phyloP scores from a whole-genome alignment of 2,329 filamentous ascomycete genomes.

The Diaporthe capsici region DNA sequence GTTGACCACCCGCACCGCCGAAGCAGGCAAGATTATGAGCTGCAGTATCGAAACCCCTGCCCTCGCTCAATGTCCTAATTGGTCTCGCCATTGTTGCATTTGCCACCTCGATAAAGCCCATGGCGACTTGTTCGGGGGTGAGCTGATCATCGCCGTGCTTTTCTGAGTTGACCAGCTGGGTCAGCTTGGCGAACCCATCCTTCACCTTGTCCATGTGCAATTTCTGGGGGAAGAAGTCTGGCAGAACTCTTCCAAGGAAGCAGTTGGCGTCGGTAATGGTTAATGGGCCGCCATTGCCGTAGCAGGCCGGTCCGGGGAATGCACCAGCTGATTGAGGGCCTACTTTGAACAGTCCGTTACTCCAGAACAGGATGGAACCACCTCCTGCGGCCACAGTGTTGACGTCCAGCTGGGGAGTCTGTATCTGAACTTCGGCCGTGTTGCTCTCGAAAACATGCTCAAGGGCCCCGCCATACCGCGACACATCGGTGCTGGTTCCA shows the following conservation, averaged over 20 bases:
- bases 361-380: slow-evolving; percentile 83
- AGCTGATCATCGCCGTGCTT: slow-evolving; percentile 81
- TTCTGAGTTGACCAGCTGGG: slow-evolving; percentile 79
- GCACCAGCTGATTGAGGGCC: slow-evolving; percentile 79
- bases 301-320: slow-evolving; percentile 87
- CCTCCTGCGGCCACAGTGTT: slow-evolving; percentile 91
- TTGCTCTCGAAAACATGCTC: slow-evolving; percentile 40
- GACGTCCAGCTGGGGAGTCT: slow-evolving; percentile 89
- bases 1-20: slow-evolving; percentile 76
- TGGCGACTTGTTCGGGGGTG: slow-evolving; percentile 83
- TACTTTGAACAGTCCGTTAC: slow-evolving; percentile 87
- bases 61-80: slow-evolving; percentile 87
- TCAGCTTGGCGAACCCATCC: slow-evolving; percentile 54
- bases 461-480: slow-evolving; percentile 62
- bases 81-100: slow-evolving; percentile 90
- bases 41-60: slow-evolving; percentile 87
- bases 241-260: slow-evolving; percentile 82
- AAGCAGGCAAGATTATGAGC: slow-evolving; percentile 78
- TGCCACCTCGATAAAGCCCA: slow-evolving; percentile 86
- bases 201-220: slow-evolving; percentile 29
- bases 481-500: slow-evolving; percentile 41
- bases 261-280: slow-evolving; percentile 90
- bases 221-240: slow-evolving; percentile 81
- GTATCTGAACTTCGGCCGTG: slow-evolving; percentile 88
- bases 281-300: slow-evolving; percentile 85